Evolutionary conservation across 1,284 basidiomycete genomes (phyloP).

Genomic region (Puccinia novopanici): DNA sequence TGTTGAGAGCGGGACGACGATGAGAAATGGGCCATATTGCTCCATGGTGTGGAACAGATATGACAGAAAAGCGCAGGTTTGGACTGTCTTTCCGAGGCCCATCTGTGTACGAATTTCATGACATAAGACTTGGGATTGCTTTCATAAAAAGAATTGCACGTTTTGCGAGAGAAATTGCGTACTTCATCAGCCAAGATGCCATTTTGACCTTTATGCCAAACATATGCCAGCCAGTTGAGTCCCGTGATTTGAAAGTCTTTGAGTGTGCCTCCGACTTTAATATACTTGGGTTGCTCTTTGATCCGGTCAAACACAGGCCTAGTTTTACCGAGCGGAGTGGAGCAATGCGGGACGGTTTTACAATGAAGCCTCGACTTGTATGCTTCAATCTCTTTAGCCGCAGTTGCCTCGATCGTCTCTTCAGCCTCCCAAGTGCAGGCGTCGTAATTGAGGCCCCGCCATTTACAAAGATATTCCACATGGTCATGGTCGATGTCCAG

Average conservation of each 20-base stretch:
- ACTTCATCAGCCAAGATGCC: constrained; percentile 94
- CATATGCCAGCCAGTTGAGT: constrained; percentile 94
- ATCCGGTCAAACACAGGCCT: constrained; percentile 85
- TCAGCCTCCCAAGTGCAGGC: constrained; percentile 94
- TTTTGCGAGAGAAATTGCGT: constrained; percentile 49
- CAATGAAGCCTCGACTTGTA: constrained; percentile 78
- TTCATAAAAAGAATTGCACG: background rate
- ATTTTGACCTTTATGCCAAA: constrained; percentile 92
- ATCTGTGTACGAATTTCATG: constrained; percentile 63
- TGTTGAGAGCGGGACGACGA: constrained; percentile 96
- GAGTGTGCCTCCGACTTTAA: constrained; percentile 74
- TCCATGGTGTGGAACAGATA: constrained; percentile 90
- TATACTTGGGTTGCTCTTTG: constrained; percentile 84
- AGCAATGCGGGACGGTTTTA: constrained; percentile 83
- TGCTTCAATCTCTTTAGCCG: constrained; percentile 71
- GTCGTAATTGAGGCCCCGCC: constrained; percentile 90
- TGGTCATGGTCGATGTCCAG: constrained; percentile 65
- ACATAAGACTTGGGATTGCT: background rate
- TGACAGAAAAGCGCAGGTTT: constrained; percentile 92
- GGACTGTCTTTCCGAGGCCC: constrained; percentile 97
- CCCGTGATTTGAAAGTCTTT: constrained; percentile 99
- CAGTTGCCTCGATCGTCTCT: constrained; percentile 58
- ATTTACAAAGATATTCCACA: constrained; percentile 94
- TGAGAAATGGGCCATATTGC: constrained; percentile 95
- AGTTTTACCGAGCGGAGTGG: constrained; percentile 70